phyloP scores from a whole-genome alignment of 2,329 filamentous ascomycete species.

The Geoglossum cookeanum region DNA sequence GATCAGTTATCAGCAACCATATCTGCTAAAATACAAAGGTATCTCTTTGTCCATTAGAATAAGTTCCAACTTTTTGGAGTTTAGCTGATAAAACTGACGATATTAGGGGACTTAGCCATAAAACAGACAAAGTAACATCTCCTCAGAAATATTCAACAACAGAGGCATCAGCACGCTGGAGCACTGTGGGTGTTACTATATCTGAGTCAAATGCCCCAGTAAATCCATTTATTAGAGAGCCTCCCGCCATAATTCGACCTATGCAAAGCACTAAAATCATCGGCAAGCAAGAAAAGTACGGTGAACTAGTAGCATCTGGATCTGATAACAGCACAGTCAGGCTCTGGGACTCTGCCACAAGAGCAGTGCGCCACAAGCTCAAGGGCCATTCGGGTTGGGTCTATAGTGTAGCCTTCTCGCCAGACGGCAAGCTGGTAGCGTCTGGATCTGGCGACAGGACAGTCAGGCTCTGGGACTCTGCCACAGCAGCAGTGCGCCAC shows the following conservation, averaged over 20 bases:
- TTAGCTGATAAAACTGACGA: not conserved
- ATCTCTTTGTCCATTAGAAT: not conserved
- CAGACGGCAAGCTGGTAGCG: too few species aligned
- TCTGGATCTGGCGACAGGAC: too few species aligned
- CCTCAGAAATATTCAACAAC: not conserved
- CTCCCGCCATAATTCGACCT: not conserved
- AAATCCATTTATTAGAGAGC: not conserved
- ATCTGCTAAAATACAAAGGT: not conserved
- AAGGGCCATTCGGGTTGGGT: too few species aligned
- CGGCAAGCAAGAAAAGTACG: not conserved
- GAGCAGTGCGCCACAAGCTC: too few species aligned
- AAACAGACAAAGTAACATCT: not conserved
- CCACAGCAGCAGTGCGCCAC: too few species aligned
- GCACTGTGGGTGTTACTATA: not conserved
- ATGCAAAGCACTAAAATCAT: not conserved
- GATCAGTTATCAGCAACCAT: not conserved
- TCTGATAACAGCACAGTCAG: not conserved
- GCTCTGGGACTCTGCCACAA: too few species aligned
- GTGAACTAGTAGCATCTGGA: not conserved
- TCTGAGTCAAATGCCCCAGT: constrained; percentile 1
- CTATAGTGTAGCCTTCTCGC: too few species aligned
- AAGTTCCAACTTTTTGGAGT: not conserved
- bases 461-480: too few species aligned
- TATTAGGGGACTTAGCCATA: not conserved
- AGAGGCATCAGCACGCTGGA: not conserved